Percentiles rank a stretch among this genome's conserved stretches.
phyloP scores from a whole-genome alignment of 75 land plant genomes.

The Selaginella moellendorffii region DNA sequence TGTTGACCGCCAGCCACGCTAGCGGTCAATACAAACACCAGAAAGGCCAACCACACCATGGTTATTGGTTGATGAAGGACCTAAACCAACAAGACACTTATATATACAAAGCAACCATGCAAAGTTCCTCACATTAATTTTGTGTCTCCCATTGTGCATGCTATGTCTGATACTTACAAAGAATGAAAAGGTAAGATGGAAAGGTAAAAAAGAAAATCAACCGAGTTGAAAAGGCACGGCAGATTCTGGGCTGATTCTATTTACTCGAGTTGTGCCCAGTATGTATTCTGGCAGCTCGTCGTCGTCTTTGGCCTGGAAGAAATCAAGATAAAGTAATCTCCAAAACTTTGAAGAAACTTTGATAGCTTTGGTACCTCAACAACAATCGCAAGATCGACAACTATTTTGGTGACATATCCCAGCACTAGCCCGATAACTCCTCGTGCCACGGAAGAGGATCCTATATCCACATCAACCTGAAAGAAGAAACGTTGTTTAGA shows the following conservation, averaged over 20 bases:
- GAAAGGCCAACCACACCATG: no score
- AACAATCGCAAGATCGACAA: conserved; percentile 77
- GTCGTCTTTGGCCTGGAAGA: conserved; percentile 61
- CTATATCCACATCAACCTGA: conserved; percentile 93
- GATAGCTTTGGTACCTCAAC: conserved; percentile 91
- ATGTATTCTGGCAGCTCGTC: conserved; percentile 77
- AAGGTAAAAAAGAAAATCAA: not conserved
- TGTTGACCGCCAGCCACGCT: no score
- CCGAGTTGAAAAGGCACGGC: conserved; percentile 27
- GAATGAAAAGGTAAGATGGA: not conserved
- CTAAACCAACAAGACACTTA: no score
- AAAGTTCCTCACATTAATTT: no score
- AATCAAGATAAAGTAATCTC: not conserved
- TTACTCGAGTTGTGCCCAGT: conserved; percentile 68
- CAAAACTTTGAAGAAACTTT: not conserved
- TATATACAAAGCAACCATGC: no score
- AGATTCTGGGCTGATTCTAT: conserved; percentile 46
- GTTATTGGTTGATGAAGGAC: no score
- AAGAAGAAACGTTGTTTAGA: conserved; percentile 4
- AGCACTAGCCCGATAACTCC: conserved; percentile 73
- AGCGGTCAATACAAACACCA: no score
- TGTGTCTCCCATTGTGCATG: no score
- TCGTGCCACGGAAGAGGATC: conserved; percentile 92
- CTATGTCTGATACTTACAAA: no score
- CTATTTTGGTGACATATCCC: conserved; percentile 79